These are phyloP conservation scores for Blastomyces percursus DNA, from an alignment of 2,329 filamentous ascomycete genomes.

Conservation along the genomic window DNA sequence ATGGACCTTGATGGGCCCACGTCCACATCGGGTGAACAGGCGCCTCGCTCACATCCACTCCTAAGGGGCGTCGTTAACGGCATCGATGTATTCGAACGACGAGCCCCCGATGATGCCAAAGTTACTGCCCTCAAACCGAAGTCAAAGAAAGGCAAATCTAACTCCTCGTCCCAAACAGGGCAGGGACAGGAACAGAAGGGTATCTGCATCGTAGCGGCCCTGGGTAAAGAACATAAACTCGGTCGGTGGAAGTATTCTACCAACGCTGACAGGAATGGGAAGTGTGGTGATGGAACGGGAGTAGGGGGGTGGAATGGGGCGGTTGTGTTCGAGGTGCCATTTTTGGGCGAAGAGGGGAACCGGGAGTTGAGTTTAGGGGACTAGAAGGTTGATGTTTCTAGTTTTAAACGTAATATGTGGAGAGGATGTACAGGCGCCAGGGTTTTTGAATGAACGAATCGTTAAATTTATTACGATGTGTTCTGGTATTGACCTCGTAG, in stretches of 20 bases:
- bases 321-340: constrained; percentile 73
- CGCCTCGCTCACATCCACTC: constrained; percentile 21
- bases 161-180: constrained; percentile 6
- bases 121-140: constrained; percentile 16
- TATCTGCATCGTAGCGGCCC: constrained; percentile 71
- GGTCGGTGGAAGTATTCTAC: constrained; percentile 60
- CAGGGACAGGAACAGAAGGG: constrained; percentile 37
- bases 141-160: constrained; percentile 16
- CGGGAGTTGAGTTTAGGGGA: background rate
- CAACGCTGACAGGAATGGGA: constrained; percentile 21
- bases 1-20: constrained; percentile 17
- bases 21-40: constrained; percentile 17
- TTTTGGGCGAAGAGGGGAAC: constrained; percentile 11
- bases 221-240: constrained; percentile 75
- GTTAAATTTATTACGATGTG: background rate
- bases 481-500: background rate
- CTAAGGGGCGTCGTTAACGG: constrained; percentile 78
- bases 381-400: background rate
- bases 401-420: background rate
- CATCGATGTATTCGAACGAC: constrained; percentile 70
- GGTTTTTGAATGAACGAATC: background rate
- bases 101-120: constrained; percentile 18
- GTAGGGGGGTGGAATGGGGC: constrained; percentile 62
- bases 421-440: background rate
- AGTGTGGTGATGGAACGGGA: constrained; percentile 24